Percentiles rank a stretch among this genome's conserved stretches.
phyloP scores from a whole-genome alignment of 129 eudicot genomes.

The Artemisia annua region DNA sequence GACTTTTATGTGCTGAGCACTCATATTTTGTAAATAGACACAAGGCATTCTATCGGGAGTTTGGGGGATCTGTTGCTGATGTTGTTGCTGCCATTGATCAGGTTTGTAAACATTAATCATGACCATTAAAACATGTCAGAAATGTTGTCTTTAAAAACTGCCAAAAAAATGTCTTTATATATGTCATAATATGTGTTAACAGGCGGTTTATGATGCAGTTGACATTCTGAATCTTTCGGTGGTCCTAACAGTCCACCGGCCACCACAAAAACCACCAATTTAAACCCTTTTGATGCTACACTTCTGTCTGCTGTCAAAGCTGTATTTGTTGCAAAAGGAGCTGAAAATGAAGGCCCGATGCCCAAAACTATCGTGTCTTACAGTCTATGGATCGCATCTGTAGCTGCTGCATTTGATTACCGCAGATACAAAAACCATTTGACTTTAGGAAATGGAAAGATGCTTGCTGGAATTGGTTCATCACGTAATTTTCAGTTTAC shows the following conservation, averaged over 20 bases:
- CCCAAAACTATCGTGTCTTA: too few relatives aligned
- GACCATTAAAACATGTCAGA: background rate
- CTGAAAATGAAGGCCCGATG: slow-evolving; percentile 91
- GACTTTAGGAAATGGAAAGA: slow-evolving; percentile 79
- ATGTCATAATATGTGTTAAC: slow-evolving; percentile 11
- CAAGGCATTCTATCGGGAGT: too few relatives aligned
- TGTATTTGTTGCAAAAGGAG: slow-evolving; percentile 88
- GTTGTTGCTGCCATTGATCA: slow-evolving; percentile 94
- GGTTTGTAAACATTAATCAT: slow-evolving; percentile 38
- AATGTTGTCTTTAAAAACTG: background rate
- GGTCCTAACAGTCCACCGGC: slow-evolving; percentile 97
- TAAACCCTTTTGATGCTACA: slow-evolving; percentile 92
- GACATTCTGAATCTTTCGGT: slow-evolving; percentile 93
- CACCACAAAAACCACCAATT: slow-evolving; percentile 78
- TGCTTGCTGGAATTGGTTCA: slow-evolving; percentile 71
- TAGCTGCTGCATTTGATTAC: too few relatives aligned
- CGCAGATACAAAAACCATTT: too few relatives aligned
- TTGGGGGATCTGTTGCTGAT: too few relatives aligned
- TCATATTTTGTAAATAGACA: too few relatives aligned
- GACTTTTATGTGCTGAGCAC: too few relatives aligned
- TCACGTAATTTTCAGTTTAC: slow-evolving; percentile 65
- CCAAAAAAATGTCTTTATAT: background rate
- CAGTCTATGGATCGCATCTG: too few relatives aligned
- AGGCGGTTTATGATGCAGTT: slow-evolving; percentile 98
- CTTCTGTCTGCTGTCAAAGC: slow-evolving; percentile 93